Evolutionary conservation across 495 filamentous ascomycete genomes (phyloP), one percentile per base, ranked within the genome.

Genomic region (Saxophila tyrrhenica): DNA sequence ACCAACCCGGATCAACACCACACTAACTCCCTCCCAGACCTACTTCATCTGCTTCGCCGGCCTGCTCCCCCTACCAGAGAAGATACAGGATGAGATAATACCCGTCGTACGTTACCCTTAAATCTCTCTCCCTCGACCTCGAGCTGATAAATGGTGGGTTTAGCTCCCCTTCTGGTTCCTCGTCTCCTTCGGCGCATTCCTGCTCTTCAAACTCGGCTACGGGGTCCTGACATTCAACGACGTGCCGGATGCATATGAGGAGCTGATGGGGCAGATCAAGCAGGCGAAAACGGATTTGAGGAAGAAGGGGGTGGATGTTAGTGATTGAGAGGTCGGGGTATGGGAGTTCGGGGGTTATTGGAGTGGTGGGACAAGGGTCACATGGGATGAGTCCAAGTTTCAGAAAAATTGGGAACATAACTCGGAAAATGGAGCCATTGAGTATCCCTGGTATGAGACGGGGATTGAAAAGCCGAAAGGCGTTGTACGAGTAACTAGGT

Each of bases 161-260:
- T 59, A 95, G 89, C 75, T 97, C 24, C 92, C 92, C 23, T 87
- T 96, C 74, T 97, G 89, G 83, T 80, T 78, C 24, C 73, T 97
- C 58, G 89, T 98, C 58, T 82, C 83, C 48, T 92, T 97, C 69
- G 92, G 89, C 70, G 85, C 90, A 43, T 96, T 89, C 72, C 82
- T 98, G 5, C 82, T 97, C 50, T 87, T 85, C 74, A 88, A 87
- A 58, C 79, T 98, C 24, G 92, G 92, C 49, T 81, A 81, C 74
- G 91, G 91, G 39, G 86, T 98, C 59, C 75, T 94, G 62, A 95
- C 89, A 38, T 98, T 98, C 78, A 89, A 94, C 72, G 88, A 97
- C 72, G 89, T 92, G 13, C 91, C 94, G 49, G 81, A 86, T 58
- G 92, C 92, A 54, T 85, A 96, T 69, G 77, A 82, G 61, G 91